These are phyloP conservation scores for Boletellus deceptivus DNA, from an alignment of 1,284 basidiomycete species.

Conservation along the genomic window DNA sequence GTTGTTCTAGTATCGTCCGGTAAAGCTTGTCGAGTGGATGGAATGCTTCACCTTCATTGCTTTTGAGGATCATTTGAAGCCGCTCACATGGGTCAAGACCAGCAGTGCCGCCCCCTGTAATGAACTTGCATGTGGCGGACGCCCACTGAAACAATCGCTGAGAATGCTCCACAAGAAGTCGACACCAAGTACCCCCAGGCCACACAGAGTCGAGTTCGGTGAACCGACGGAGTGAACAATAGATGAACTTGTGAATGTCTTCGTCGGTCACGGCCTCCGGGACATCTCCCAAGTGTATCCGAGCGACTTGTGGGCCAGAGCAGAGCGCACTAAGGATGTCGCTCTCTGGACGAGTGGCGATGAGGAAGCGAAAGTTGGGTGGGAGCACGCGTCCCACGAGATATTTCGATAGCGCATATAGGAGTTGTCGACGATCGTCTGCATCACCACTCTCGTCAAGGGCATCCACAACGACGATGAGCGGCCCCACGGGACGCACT, in stretches of 20 bases:
- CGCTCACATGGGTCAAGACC: neutral
- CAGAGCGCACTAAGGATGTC: neutral
- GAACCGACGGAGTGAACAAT: neutral
- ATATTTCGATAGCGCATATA: neutral
- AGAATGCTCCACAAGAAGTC: neutral
- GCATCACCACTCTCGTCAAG: slow-evolving; percentile 10
- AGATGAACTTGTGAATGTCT: neutral
- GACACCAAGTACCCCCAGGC: slow-evolving; percentile 5
- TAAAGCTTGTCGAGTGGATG: neutral
- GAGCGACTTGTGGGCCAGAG: neutral
- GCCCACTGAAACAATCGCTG: slow-evolving; percentile 11
- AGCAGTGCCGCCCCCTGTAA: neutral
- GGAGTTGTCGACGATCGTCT: neutral
- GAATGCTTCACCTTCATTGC: no score
- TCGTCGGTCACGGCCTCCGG: neutral
- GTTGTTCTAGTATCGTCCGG: neutral
- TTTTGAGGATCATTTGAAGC: neutral
- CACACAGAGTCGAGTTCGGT: neutral
- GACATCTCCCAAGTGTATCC: neutral
- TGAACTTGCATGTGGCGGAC: slow-evolving; percentile 6
- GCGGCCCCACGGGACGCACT: neutral
- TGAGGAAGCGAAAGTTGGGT: slow-evolving; percentile 5
- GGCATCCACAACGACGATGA: slow-evolving; percentile 12
- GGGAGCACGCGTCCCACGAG: neutral
- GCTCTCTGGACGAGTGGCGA: slow-evolving; percentile 2